These are phyloP conservation scores for Rauvolfia tetraphylla DNA, from an alignment of 257 asterid species.

Conservation along the genomic window DNA sequence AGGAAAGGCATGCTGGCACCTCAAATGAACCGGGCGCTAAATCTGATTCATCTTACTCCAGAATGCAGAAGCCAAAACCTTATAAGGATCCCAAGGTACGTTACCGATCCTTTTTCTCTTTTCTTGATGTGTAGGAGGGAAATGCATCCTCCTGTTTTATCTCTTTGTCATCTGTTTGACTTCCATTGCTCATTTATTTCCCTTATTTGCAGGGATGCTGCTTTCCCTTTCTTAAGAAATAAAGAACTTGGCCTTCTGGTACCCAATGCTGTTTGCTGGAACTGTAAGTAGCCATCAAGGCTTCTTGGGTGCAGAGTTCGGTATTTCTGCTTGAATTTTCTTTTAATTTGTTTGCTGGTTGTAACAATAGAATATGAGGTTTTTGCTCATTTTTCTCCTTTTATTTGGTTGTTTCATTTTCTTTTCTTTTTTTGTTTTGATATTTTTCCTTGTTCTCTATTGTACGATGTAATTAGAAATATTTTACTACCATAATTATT, in stretches of 20 bases:
- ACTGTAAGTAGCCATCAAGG: constrained; percentile 19
- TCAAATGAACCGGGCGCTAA: constrained; percentile 39
- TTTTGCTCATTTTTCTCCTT: neutral
- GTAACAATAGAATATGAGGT: constrained; percentile 2
- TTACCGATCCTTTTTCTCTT: neutral
- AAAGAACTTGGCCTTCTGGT: constrained; percentile 2
- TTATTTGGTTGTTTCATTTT: neutral
- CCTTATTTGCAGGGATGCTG: constrained; percentile 26
- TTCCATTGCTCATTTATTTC: neutral
- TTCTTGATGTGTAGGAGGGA: neutral
- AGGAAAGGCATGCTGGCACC: constrained; percentile 43
- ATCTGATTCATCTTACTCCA: constrained; percentile 32
- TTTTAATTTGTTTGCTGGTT: constrained; percentile 8
- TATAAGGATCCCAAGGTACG: constrained; percentile 39
- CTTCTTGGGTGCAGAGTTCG: constrained; percentile 2
- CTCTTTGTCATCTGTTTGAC: neutral
- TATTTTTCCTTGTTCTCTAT: neutral
- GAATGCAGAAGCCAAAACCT: constrained; percentile 21
- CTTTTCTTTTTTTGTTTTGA: neutral
- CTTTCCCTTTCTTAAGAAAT: constrained; percentile 26
- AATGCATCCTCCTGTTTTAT: too few relatives aligned
- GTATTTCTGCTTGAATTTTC: neutral
- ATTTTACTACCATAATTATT: neutral
- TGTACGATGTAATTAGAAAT: neutral
- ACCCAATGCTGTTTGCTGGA: neutral